These are phyloP conservation scores for Amoebophrya sp. DNA, from an alignment of 169 alveolate genomes.

Conservation along the genomic window DNA sequence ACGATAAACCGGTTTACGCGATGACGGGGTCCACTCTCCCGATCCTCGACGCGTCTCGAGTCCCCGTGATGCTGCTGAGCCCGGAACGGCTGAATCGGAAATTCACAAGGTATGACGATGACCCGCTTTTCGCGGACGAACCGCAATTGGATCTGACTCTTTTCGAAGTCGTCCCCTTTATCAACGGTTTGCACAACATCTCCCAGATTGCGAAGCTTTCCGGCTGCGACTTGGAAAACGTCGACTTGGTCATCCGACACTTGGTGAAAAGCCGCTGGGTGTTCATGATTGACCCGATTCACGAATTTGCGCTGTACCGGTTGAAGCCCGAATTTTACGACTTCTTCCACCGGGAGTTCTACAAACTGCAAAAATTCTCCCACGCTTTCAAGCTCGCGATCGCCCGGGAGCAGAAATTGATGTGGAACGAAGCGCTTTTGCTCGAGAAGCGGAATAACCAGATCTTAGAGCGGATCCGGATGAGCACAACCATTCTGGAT, in stretches of 20 bases:
- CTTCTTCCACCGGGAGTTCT: background rate
- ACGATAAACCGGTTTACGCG: no score
- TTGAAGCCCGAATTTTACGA: background rate
- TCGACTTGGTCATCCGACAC: background rate
- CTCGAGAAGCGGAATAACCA: no score
- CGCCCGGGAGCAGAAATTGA: no score
- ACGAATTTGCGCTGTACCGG: background rate
- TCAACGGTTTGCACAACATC: background rate
- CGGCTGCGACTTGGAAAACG: background rate
- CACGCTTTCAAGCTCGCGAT: background rate
- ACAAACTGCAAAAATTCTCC: background rate
- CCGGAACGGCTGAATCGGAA: no score
- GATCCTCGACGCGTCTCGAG: no score
- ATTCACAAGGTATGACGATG: no score
- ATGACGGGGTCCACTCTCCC: no score
- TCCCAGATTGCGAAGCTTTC: background rate
- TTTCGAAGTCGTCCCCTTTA: background rate
- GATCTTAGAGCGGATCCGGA: no score
- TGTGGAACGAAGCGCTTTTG: no score
- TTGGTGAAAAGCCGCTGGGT: background rate
- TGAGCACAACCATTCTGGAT: no score
- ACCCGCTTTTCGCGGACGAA: no score
- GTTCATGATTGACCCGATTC: background rate
- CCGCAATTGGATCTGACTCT: background rate
- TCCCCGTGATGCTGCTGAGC: no score